Conservation (phyloP, 495 filamentous ascomycete species). For the Aspergillus heteromorphus region DNA sequence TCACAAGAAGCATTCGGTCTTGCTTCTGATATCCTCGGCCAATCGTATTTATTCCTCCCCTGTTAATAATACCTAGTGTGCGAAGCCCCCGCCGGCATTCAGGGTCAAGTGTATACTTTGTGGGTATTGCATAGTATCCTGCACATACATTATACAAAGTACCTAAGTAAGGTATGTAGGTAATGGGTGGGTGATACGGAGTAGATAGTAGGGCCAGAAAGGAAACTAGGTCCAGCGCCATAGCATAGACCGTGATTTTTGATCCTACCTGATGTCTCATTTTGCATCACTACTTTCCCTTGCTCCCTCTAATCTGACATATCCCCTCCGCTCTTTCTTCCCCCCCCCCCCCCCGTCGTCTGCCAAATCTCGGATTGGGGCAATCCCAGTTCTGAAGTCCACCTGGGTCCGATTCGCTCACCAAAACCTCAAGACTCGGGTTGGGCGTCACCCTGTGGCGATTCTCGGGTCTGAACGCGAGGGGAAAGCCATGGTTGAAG, state of each 20-base stretch:
- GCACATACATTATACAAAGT: too few relatives aligned
- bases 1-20: too few relatives aligned
- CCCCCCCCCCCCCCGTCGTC: not conserved
- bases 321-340: not conserved
- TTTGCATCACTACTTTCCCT: not conserved
- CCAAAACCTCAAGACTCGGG: not conserved
- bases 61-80: too few relatives aligned
- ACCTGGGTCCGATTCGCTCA: not conserved
- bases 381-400: not conserved
- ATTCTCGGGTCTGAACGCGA: conserved; percentile 1
- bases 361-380: not conserved
- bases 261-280: not conserved
- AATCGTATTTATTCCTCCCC: too few relatives aligned
- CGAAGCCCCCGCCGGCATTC: too few relatives aligned
- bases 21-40: too few relatives aligned
- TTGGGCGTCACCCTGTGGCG: not conserved
- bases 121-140: too few relatives aligned
- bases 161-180: too few relatives aligned
- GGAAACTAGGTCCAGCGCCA: too few relatives aligned
- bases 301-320: not conserved
- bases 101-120: too few relatives aligned
- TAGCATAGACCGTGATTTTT: not conserved
- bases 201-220: too few relatives aligned
- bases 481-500: conserved; percentile 2
- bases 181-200: too few relatives aligned